A percentile compares a stretch with the other conserved stretches of the same genome.
These are phyloP conservation scores for Ajuga reptans DNA, from an alignment of 305 asterid species.

Conservation along the genomic window DNA sequence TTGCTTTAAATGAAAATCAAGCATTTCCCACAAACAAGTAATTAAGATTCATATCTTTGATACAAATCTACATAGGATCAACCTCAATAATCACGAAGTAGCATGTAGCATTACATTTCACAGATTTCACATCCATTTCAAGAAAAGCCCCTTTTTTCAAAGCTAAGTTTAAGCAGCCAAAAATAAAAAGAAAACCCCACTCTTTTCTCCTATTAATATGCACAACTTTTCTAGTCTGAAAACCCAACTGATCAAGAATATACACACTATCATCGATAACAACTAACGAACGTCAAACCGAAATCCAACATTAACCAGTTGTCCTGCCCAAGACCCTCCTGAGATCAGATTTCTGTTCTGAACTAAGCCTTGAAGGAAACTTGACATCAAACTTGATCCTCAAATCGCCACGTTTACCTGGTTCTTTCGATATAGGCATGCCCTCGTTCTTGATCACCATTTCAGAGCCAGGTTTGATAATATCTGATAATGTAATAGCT, in stretches of 20 bases:
- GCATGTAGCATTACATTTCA: conserved; percentile 23
- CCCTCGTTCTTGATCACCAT: conserved; percentile 63
- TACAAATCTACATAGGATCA: no score
- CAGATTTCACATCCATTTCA: conserved; percentile 26
- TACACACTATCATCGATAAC: conserved; percentile 41
- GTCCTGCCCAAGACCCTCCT: conserved; percentile 68
- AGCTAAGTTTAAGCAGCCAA: conserved; percentile 6
- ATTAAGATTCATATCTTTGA: not conserved
- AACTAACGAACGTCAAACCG: not conserved
- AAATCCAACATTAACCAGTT: conserved; percentile 26
- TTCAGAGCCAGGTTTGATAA: conserved; percentile 78
- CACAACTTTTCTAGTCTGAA: conserved; percentile 44
- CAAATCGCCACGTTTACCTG: conserved; percentile 64
- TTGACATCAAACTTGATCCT: conserved; percentile 80
- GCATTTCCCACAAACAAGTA: conserved; percentile 8
- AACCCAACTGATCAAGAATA: conserved; percentile 30
- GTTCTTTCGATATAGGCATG: conserved; percentile 88
- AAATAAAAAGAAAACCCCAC: conserved; percentile 20
- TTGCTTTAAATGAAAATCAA: not conserved
- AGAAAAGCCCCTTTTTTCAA: conserved; percentile 12
- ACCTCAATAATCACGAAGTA: conserved; percentile 13
- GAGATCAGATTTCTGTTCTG: conserved; percentile 75
- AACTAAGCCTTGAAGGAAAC: conserved; percentile 70
- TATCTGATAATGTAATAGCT: conserved; percentile 44
- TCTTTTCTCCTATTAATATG: conserved; percentile 40